A percentile compares a stretch with the other conserved stretches of the same genome.
These are phyloP conservation scores for Arthonia radiata DNA, from an alignment of 495 filamentous ascomycete species.

Conservation along the genomic window DNA sequence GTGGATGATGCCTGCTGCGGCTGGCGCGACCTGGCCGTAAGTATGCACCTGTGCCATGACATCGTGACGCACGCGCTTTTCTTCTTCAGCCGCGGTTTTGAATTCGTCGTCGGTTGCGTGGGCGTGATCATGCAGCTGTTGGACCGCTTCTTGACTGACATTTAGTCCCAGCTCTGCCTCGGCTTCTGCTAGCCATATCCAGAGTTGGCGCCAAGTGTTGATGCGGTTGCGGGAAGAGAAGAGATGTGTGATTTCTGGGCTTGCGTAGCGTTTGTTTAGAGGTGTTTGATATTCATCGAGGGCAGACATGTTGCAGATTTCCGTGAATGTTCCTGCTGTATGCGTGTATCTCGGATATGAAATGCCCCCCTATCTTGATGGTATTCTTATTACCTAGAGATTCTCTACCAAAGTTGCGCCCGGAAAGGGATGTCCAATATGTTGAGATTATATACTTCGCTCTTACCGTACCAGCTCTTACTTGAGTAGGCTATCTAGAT, in stretches of 20 bases:
- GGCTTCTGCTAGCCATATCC: slow-evolving; percentile 63
- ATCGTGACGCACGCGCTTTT: slow-evolving; percentile 40
- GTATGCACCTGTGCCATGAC: slow-evolving; percentile 44
- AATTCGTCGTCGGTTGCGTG: slow-evolving; percentile 82
- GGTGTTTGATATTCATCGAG: slow-evolving; percentile 50
- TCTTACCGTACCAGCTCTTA: too few species aligned
- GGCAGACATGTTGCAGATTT: slow-evolving; percentile 41
- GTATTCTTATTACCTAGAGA: too few species aligned
- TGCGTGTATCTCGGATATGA: too few species aligned
- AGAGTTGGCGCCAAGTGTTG: slow-evolving; percentile 56
- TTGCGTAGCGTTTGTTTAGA: slow-evolving; percentile 44
- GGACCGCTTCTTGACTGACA: too few species aligned
- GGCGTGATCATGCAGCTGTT: too few species aligned
- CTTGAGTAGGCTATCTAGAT: too few species aligned
- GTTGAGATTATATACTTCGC: too few species aligned
- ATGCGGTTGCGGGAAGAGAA: slow-evolving; percentile 49
- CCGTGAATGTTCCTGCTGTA: too few species aligned
- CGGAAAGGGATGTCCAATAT: too few species aligned
- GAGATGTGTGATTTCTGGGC: slow-evolving; percentile 29
- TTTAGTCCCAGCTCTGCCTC: slow-evolving; percentile 40
- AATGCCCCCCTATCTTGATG: too few species aligned
- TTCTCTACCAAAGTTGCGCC: too few species aligned
- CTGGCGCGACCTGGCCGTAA: slow-evolving; percentile 46
- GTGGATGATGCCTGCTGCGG: slow-evolving; percentile 74
- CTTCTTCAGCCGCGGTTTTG: slow-evolving; percentile 47